Evolutionary conservation across 805 yeast genomes (phyloP), one percentile per base, ranked within the genome.

Genomic region (Yamadazyma laniorum): DNA sequence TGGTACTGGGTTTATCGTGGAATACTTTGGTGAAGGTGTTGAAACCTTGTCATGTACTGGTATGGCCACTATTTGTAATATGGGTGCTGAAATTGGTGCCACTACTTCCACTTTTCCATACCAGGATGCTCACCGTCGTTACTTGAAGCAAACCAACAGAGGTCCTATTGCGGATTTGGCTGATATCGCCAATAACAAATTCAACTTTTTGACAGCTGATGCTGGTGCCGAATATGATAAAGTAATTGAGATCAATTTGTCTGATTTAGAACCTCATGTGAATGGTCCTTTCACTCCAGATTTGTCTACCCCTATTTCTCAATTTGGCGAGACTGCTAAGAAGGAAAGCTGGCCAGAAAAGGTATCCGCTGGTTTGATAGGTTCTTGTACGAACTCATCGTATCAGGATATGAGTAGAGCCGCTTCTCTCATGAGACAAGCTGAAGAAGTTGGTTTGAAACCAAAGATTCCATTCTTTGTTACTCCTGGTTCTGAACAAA

Each of bases 1-100:
- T 64, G 99, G 99, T 65, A 93, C 99, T 39, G 98, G 98, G 48
- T 81, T 74, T 63, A 89, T 93, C 56, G 90, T 93, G 36, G 99
- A 93, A 71, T 93, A 93, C 72, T 91, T 87, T 58, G 99, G 99
- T 59, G 88, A 82, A 39, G 99, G 99, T 70, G 95, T 89, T 32
- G 72, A 82, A 45, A 71, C 84, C 38, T 77, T 93, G 55, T 83
- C 95, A 17, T 88, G 96, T 72, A 93, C 99, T 25, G 99, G 99
- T 72, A 93, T 93, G 99, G 99, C 95, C 45, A 93, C 99, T 44
- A 91, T 93, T 63, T 91, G 98, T 77, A 93, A 93, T 68, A 93
- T 93, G 99, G 99, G 99, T 62, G 99, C 99, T 39, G 99, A 93
- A 70, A 89, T 93, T 42, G 99, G 99, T 66, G 99, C 99, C 30